phyloP scores from a whole-genome alignment of 2,329 filamentous ascomycete genomes.

The Fusarium xylarioides region DNA sequence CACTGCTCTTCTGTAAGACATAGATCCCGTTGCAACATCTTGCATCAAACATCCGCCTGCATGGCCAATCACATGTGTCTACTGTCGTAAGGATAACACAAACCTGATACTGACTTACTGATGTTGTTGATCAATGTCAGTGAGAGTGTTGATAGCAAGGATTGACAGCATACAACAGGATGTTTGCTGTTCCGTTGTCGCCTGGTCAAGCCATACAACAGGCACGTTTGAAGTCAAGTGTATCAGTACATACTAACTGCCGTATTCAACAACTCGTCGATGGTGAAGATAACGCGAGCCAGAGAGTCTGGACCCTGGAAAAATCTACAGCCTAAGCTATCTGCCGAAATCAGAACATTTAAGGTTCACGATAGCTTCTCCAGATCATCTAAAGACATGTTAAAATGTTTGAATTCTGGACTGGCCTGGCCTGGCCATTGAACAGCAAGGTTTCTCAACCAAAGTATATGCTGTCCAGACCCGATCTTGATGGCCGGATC shows the following conservation, averaged over 20 bases:
- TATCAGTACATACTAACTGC: neutral
- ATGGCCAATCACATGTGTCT: neutral
- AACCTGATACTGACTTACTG: neutral
- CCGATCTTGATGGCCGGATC: neutral
- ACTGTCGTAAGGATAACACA: neutral
- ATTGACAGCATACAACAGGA: neutral
- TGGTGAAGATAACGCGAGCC: neutral
- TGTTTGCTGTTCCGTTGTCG: neutral
- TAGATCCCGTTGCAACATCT: slow-evolving; percentile 8
- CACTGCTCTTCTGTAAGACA: slow-evolving; percentile 8
- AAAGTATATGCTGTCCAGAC: neutral
- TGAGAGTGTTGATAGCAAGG: neutral
- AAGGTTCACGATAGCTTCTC: neutral
- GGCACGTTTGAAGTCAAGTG: too few relatives aligned
- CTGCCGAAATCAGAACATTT: neutral
- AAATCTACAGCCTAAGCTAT: neutral
- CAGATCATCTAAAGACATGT: neutral
- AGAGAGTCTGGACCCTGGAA: neutral
- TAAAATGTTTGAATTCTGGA: neutral
- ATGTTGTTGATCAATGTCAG: neutral
- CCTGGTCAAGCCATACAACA: neutral
- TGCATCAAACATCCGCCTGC: slow-evolving; percentile 4
- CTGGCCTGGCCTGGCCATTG: too few relatives aligned
- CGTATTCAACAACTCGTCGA: neutral
- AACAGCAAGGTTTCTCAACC: neutral